These are phyloP conservation scores for Saccharomycopsis sp. DNA, from an alignment of 805 yeast species.

Conservation along the genomic window DNA sequence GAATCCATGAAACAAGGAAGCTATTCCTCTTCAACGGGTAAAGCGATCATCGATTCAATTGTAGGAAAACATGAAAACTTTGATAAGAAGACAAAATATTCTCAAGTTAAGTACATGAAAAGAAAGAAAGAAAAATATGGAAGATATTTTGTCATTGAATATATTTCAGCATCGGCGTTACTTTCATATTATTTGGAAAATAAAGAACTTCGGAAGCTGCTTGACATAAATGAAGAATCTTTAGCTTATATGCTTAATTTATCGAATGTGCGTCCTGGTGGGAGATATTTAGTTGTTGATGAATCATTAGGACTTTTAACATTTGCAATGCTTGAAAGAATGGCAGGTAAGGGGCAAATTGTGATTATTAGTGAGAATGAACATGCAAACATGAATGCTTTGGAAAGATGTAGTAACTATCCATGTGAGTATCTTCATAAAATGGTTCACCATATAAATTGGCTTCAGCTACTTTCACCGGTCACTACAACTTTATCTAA, in stretches of 20 bases:
- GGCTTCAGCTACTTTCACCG: conserved; percentile 80
- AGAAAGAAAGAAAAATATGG: conserved; percentile 90
- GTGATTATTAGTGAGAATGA: conserved; percentile 86
- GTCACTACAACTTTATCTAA: conserved; percentile 29
- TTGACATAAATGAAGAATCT: conserved; percentile 82
- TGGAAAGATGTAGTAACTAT: conserved; percentile 55
- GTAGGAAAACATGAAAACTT: conserved; percentile 81
- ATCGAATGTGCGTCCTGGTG: conserved; percentile 84
- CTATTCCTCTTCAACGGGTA: conserved; percentile 53
- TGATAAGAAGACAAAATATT: conserved; percentile 78
- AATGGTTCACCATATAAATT: conserved; percentile 62
- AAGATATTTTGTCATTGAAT: conserved; percentile 76
- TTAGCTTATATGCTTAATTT: conserved; percentile 69
- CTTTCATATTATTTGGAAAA: conserved; percentile 71
- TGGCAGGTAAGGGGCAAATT: conserved; percentile 66
- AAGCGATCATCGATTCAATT: conserved; percentile 72
- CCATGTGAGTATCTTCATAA: conserved; percentile 42
- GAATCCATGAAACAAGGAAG: conserved; percentile 73
- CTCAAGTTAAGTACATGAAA: conserved; percentile 86
- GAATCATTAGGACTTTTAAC: conserved; percentile 92
- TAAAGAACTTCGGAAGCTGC: conserved; percentile 57
- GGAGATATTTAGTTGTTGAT: conserved; percentile 79
- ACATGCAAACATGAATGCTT: conserved; percentile 72
- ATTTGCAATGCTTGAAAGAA: conserved; percentile 81
- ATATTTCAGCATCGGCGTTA: conserved; percentile 62